Base-by-base conservation (phyloP, 1,139 yeast species). In the Candida buenavistaensis region DNA sequence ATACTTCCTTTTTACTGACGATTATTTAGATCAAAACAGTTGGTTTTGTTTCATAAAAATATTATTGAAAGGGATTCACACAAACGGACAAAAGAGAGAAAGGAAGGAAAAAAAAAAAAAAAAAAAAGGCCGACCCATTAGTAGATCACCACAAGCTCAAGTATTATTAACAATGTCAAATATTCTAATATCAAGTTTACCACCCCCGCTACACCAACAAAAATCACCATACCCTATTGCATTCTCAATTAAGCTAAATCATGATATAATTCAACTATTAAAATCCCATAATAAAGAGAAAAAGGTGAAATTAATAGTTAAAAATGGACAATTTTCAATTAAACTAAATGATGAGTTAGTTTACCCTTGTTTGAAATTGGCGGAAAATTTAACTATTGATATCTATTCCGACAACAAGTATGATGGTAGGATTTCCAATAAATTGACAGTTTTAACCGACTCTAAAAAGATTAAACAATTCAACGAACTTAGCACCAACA, bases 331-430 rank as follows among this genome's bases (percentile, higher is more conserved):
- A 26, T 23, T 57, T 60, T 59, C 62, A 26, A 54, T 68, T 20
- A 59, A 56, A 36, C 41, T 67, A 29, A 45, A 54, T n/a, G 61
- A 62, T 16, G 39, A 49, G 8, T 36, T 53, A 32, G 44, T 48
- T 19, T 65, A 54, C 37, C 70, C 72, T 3, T 68, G 72, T 42
- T 41, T 55, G 14, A 52, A 51, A 29, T 48, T 59, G 15, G 65
- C 65, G 5, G 75, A 68, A 40, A 61, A 56, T 36, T 59, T 63
- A 36, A 62, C 62, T 36, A 58, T 65, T 20, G 69, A 65, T 39
- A 45, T 68, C 9, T 68, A 65, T 48, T 47, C 59, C 14, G 16
- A 22, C 8, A 15, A 17, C 7, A 30, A 30, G 20, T 62, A 54
- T 44, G 44, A 55, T 23, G 75, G 74, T 11, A 47, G 66, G 28